Evolutionary conservation across 208 protist genomes (phyloP).

Genomic region (Naegleria lovaniensis): DNA sequence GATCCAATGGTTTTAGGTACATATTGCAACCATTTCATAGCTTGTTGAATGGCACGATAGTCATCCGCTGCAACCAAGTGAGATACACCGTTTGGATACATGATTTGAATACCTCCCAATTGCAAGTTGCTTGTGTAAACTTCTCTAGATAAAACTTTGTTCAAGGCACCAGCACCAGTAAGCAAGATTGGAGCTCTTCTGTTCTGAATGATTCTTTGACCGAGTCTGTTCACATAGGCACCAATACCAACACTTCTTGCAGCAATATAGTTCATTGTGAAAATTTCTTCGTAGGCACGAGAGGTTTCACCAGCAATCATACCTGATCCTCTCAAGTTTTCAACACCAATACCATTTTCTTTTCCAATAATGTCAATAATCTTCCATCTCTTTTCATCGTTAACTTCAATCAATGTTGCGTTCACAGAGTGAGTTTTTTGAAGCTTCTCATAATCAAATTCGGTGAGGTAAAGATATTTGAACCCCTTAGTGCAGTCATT

Average conservation of each 20-base stretch:
- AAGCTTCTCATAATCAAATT: conserved; percentile 68
- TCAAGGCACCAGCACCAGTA: conserved; percentile 82
- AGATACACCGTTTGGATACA: conserved; percentile 91
- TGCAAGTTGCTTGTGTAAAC: conserved; percentile 94
- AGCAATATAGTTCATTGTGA: conserved; percentile 91
- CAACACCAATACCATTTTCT: conserved; percentile 88
- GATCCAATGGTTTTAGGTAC: conserved; percentile 60
- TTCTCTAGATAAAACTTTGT: conserved; percentile 84
- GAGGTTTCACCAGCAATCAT: conserved; percentile 94
- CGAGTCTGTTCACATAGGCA: conserved; percentile 93
- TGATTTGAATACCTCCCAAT: conserved; percentile 91
- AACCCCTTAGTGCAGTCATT: conserved; percentile 63
- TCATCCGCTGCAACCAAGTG: conserved; percentile 76
- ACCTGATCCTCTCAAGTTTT: conserved; percentile 92
- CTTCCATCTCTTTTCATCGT: conserved; percentile 65
- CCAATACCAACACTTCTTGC: conserved; percentile 95
- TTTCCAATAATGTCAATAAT: conserved; percentile 84
- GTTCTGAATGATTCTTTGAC: conserved; percentile 89
- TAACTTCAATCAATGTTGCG: conserved; percentile 44
- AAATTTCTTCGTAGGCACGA: conserved; percentile 87
- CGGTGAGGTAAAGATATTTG: conserved; percentile 86
- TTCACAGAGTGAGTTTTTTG: conserved; percentile 32
- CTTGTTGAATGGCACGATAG: conserved; percentile 56
- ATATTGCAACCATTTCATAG: conserved; percentile 79
- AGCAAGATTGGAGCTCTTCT: conserved; percentile 82